Evolutionary conservation across 495 filamentous ascomycete species (phyloP), one percentile per base, ranked within the genome.

Genomic region (Podospora pseudoanserina): DNA sequence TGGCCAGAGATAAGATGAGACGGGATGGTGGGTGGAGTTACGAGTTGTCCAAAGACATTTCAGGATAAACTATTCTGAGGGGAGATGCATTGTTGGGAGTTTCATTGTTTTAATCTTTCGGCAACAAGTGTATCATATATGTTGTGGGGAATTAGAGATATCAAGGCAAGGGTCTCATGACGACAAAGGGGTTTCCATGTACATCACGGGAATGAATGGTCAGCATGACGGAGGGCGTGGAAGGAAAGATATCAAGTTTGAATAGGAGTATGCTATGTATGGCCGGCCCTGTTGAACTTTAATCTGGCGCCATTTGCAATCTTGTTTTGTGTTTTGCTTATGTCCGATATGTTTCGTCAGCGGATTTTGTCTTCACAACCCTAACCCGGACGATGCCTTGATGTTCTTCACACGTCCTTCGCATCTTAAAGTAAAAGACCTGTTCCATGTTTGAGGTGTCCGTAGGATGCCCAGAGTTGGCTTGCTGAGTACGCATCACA

Each of bases 11-110:
- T 77, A 88, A 89, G 73, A 82, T 98, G 79, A 85, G 89, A 27
- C 82, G 89, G 69, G 91, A 97, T 67, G 94, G 95, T 0, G 92
- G 90, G 0, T 99, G 95, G 95, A 89, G 84, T 54, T 93, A 89
- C 73, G 86, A 86, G 62, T 74, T 84, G 77, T 61, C 73, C 2
- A 49, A 49, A 49, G 39, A 49, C 39, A 49, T 16, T 11, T 49
- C 39, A 13, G 39, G 39, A 11, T 49, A 13, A 49, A 49, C 2
- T 18, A 11, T 16, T 49, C 9, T 16, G 15, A 49, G 5, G 39
- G 39, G 13, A 49, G 15, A 16, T 13, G 39, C 39, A 49, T 49
- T 49, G 9, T 28, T 30, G 58, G 59, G 16, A 23, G 18, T 39
- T 49, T 49, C 13, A 49, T 16, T 6, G 39, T 18, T 49, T 49